Percentiles rank a stretch among this genome's conserved stretches.
These are phyloP conservation scores for Sphaceloma murrayae DNA, from an alignment of 2,329 filamentous ascomycete species.

Conservation along the genomic window DNA sequence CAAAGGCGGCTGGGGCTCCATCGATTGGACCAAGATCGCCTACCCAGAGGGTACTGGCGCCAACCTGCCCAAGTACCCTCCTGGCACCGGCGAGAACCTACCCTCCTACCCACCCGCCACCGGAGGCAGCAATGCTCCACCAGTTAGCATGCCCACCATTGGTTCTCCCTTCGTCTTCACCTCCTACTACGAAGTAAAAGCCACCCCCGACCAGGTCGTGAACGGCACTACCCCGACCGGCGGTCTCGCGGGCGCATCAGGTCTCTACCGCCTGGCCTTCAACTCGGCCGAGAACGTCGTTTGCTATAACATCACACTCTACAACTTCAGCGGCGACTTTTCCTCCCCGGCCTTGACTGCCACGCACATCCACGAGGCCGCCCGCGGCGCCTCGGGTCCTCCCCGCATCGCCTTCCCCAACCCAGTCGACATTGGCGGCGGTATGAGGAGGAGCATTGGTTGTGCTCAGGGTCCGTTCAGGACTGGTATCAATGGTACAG, in stretches of 20 bases:
- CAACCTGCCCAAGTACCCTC: conserved; percentile 4
- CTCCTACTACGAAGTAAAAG: conserved; percentile 40
- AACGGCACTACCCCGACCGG: conserved; percentile 24
- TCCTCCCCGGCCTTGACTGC: conserved; percentile 43
- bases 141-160: conserved; percentile 1
- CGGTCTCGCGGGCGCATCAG: conserved; percentile 38
- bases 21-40: conserved; percentile 15
- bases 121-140: conserved; percentile 6
- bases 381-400: conserved; percentile 39
- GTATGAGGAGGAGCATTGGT: conserved; percentile 33
- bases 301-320: conserved; percentile 45
- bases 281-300: conserved; percentile 39
- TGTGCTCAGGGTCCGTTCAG: conserved; percentile 38
- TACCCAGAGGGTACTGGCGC: conserved; percentile 17
- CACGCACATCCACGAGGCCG: conserved; percentile 47
- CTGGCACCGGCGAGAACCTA: not conserved
- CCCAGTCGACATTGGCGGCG: conserved; percentile 33
- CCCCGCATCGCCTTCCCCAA: conserved; percentile 46
- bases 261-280: conserved; percentile 46
- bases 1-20: conserved; percentile 10
- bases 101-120: conserved; percentile 9
- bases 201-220: conserved; percentile 44
- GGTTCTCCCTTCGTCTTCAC: conserved; percentile 34
- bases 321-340: conserved; percentile 43
- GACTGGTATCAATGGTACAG: conserved; percentile 33